phyloP scores from a whole-genome alignment of 352 stramenopile genomes.

The Phytopythium oedochilum region DNA sequence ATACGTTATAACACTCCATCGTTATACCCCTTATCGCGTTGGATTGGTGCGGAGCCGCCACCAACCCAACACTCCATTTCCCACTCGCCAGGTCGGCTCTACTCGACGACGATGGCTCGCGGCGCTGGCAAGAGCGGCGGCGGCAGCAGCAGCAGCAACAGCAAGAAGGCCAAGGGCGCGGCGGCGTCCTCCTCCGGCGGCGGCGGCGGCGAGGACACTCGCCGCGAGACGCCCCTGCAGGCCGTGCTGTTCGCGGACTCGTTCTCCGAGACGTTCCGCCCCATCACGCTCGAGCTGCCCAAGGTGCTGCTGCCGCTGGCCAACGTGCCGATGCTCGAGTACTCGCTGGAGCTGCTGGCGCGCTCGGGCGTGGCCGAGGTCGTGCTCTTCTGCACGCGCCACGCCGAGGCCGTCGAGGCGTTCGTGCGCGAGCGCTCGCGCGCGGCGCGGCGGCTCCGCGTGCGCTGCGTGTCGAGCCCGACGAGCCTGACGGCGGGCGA shows the following conservation, averaged over 20 bases:
- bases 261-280: conserved; percentile 93
- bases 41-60: too few species aligned
- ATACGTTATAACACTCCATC: too few species aligned
- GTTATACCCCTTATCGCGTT: too few species aligned
- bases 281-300: conserved; percentile 80
- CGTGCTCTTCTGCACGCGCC: conserved; percentile 91
- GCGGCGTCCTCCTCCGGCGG: conserved; percentile 8
- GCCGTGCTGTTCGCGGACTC: conserved; percentile 96
- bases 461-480: conserved; percentile 71
- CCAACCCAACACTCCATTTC: too few species aligned
- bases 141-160: conserved; percentile 12
- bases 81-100: too few species aligned
- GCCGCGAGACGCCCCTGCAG: conserved; percentile 92
- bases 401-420: conserved; percentile 83
- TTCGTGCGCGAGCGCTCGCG: conserved; percentile 69
- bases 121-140: conserved; percentile 11
- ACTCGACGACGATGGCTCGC: conserved; percentile 15
- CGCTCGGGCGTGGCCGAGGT: conserved; percentile 94
- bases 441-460: conserved; percentile 49
- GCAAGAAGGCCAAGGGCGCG: conserved; percentile 8
- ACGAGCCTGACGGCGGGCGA: conserved; percentile 91
- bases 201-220: conserved; percentile 59
- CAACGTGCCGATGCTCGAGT: conserved; percentile 97
- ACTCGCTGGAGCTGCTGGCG: conserved; percentile 96
- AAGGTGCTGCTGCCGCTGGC: conserved; percentile 95